Evolutionary conservation across 805 yeast genomes (phyloP).

Genomic region (Metschnikowia matae): DNA sequence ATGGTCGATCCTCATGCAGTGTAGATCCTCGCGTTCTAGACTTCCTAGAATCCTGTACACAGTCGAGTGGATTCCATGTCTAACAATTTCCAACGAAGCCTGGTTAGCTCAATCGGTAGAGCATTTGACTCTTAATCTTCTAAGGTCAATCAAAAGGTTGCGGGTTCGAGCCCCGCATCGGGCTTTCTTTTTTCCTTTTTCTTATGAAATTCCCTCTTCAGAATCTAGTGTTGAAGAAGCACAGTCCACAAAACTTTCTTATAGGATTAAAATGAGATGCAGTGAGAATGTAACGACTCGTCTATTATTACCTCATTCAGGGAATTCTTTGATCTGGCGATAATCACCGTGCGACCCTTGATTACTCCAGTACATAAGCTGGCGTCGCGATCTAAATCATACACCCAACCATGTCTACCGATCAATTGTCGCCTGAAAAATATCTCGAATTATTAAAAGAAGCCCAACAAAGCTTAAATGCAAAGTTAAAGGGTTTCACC

Average conservation of each 20-base stretch:
- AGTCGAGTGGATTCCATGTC: too few species aligned
- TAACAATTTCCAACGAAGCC: conserved; percentile 18
- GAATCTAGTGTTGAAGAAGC: background rate
- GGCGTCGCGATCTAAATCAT: background rate
- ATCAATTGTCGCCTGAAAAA: conserved; percentile 16
- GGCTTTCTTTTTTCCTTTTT: conserved; percentile 18
- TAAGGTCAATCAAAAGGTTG: conserved; percentile 31
- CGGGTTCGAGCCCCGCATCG: conserved; percentile 35
- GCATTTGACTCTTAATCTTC: conserved; percentile 29
- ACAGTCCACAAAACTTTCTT: background rate
- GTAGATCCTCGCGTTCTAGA: too few species aligned
- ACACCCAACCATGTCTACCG: conserved; percentile 3
- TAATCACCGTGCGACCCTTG: background rate
- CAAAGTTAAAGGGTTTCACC: conserved; percentile 9
- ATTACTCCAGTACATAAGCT: background rate
- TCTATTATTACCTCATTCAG: too few species aligned
- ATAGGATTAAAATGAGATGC: too few species aligned
- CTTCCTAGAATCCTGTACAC: too few species aligned
- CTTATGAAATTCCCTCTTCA: background rate
- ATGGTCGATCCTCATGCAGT: too few species aligned
- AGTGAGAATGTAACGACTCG: too few species aligned
- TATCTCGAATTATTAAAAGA: conserved; percentile 19
- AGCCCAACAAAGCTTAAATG: conserved; percentile 18
- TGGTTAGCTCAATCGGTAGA: conserved; percentile 34
- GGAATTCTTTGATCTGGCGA: background rate